Percentiles rank a stretch among this genome's conserved stretches.
These are phyloP conservation scores for Ascochyta viciae-villosae DNA, from an alignment of 2,329 filamentous ascomycete genomes.

Conservation along the genomic window DNA sequence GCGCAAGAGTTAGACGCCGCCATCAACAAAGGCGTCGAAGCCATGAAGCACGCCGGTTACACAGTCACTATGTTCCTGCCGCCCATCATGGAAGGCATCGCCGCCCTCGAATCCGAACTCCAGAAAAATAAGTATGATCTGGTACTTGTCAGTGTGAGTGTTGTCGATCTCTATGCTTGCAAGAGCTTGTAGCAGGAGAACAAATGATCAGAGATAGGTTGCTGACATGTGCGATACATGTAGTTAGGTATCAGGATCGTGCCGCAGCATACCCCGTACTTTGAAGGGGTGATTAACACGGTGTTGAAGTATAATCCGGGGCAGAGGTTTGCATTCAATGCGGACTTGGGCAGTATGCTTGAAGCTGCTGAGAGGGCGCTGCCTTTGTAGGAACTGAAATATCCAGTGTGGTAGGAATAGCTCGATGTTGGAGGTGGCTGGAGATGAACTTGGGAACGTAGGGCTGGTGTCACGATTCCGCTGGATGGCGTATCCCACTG, in stretches of 20 bases:
- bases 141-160: slow-evolving; percentile 4
- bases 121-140: neutral
- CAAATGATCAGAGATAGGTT: neutral
- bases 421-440: neutral
- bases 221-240: neutral
- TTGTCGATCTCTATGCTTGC: too few relatives aligned
- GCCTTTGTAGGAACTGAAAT: neutral
- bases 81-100: slow-evolving; percentile 2
- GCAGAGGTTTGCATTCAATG: slow-evolving; percentile 11
- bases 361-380: slow-evolving; percentile 5
- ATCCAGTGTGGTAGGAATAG: neutral
- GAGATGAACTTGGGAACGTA: too few relatives aligned
- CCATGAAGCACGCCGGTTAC: neutral
- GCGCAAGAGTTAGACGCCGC: neutral
- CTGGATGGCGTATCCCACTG: too few relatives aligned
- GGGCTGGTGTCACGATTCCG: too few relatives aligned
- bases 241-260: slow-evolving; percentile 1
- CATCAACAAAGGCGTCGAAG: neutral
- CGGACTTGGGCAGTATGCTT: slow-evolving; percentile 2
- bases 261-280: slow-evolving; percentile 8
- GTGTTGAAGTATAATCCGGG: slow-evolving; percentile 6
- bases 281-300: slow-evolving; percentile 6
- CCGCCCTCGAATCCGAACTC: neutral
- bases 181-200: too few relatives aligned
- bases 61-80: neutral